Evolutionary conservation across 352 stramenopile species (phyloP).

Genomic region (Phytophthora pini): DNA sequence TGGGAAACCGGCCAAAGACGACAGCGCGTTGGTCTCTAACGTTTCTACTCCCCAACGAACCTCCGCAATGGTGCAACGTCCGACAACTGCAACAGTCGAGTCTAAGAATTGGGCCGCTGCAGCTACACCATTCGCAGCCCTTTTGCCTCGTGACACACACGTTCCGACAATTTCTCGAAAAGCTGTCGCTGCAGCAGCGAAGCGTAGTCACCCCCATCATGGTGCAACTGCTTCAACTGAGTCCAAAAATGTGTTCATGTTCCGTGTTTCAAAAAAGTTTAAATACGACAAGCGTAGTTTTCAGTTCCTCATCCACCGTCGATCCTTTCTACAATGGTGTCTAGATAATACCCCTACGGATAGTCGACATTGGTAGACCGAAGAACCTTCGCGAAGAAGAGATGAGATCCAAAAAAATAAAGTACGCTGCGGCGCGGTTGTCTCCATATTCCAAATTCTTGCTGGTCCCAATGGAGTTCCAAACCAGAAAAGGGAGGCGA

Average conservation of each 20-base stretch:
- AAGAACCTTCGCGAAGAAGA: conserved; percentile 23
- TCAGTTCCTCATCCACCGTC: conserved; percentile 9
- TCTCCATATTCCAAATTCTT: conserved; percentile 29
- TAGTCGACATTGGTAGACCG: conserved; percentile 1
- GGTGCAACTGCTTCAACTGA: too few species aligned
- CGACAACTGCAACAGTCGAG: conserved; percentile 24
- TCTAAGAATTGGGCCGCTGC: conserved; percentile 28
- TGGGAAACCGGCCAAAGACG: conserved; percentile 27
- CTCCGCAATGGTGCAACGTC: conserved; percentile 13
- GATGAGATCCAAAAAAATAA: conserved; percentile 34
- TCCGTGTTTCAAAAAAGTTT: conserved; percentile 39
- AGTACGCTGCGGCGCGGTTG: conserved; percentile 35
- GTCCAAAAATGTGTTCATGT: conserved; percentile 12
- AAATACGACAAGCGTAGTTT: conserved; percentile 39
- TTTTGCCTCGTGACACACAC: conserved; percentile 25
- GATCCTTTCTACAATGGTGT: conserved; percentile 3
- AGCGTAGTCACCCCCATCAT: too few species aligned
- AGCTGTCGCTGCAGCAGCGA: conserved; percentile 21
- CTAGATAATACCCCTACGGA: background rate
- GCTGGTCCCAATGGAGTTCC: background rate
- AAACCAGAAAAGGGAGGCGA: conserved; percentile 13
- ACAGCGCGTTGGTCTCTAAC: background rate
- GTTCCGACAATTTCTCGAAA: conserved; percentile 30
- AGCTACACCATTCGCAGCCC: conserved; percentile 35
- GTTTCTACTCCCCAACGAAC: background rate